Conservation (phyloP, 495 filamentous ascomycete genomes). For the Penicillium fimorum region DNA sequence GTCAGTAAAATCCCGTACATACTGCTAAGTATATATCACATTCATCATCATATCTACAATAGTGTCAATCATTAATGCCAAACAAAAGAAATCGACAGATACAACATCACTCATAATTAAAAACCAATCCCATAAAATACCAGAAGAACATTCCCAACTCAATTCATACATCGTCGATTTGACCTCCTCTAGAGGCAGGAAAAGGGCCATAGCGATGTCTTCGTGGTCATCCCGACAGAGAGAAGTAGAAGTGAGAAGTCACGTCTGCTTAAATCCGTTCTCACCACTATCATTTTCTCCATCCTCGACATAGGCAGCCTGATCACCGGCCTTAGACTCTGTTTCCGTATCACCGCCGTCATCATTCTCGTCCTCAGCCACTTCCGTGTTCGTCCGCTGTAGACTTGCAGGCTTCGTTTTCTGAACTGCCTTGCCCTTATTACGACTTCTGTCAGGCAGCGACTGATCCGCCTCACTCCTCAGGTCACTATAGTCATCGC, state of each 20-base stretch:
- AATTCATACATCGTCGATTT: neutral
- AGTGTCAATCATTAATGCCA: neutral
- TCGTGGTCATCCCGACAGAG: neutral
- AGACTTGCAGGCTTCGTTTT: slow-evolving; percentile 8
- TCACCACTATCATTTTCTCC: slow-evolving; percentile 7
- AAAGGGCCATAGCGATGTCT: neutral
- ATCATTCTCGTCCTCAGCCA: slow-evolving; percentile 15
- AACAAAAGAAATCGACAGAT: neutral
- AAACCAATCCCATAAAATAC: neutral
- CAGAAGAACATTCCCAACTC: neutral
- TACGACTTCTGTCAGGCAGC: slow-evolving; percentile 12
- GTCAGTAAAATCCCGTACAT: too few relatives aligned
- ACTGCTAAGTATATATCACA: neutral
- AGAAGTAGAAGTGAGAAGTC: slow-evolving; percentile 1
- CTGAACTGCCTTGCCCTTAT: slow-evolving; percentile 28
- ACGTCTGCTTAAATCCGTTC: slow-evolving; percentile 12
- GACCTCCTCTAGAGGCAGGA: neutral
- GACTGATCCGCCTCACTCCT: slow-evolving; percentile 25
- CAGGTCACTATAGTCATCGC: slow-evolving; percentile 30
- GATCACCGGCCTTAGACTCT: slow-evolving; percentile 15
- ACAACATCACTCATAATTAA: slow-evolving; percentile 7
- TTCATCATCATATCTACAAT: neutral
- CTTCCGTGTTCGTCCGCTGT: slow-evolving; percentile 7
- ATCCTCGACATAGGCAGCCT: slow-evolving; percentile 24
- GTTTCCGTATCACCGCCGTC: slow-evolving; percentile 22